Evolutionary conservation across 1,139 yeast genomes (phyloP), one percentile per base, ranked within the genome.

Genomic region (Petasospora fabianii): DNA sequence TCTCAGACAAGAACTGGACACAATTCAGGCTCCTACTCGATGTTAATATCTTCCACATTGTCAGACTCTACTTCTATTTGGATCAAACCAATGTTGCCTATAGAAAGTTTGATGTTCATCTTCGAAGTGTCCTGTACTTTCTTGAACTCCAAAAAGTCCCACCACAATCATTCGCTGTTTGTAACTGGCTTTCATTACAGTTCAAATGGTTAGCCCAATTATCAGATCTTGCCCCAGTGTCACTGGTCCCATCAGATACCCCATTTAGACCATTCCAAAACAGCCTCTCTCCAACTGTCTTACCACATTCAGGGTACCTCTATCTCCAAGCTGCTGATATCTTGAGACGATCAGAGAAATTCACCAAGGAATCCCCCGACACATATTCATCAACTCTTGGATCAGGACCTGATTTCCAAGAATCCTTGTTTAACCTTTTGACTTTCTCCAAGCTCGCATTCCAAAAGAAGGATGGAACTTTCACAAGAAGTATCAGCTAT

Each of bases 31-130:
- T 55, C 12, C 59, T 82, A 33, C 58, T 83, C 10, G 95, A 86
- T 55, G 56, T 74, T 3, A 56, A 76, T 8, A 82, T 84, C 0
- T 68, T 81, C 41, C 84, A 81, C 49, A 77, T 84, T 12, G 75
- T 77, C 4, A 69, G 84, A 46, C 68, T 80, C 1, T 75, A 79
- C 49, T 65, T 84, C 27, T 76, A 84, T n/a, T 48, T 76, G 19
- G 83, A 75, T 31, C 77, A 75, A 47, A 72, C 84, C 1, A 67
- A 79, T 29, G 51, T 67, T 28, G 86, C 88, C 0, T 73, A 77
- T 49, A 69, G 72, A 41, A 83, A 80, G 55, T 87, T 84, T 54
- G 69, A 70, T 31, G 65, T 75, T 8, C 96, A 86, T 60, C 56
- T 83, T 2, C 67, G 68, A 18, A 73, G 73, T 41, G 64, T 71